A percentile compares a stretch with the other conserved stretches of the same genome.
Conservation (phyloP, 495 filamentous ascomycete genomes). For the Aspergillus coremiiformis region DNA sequence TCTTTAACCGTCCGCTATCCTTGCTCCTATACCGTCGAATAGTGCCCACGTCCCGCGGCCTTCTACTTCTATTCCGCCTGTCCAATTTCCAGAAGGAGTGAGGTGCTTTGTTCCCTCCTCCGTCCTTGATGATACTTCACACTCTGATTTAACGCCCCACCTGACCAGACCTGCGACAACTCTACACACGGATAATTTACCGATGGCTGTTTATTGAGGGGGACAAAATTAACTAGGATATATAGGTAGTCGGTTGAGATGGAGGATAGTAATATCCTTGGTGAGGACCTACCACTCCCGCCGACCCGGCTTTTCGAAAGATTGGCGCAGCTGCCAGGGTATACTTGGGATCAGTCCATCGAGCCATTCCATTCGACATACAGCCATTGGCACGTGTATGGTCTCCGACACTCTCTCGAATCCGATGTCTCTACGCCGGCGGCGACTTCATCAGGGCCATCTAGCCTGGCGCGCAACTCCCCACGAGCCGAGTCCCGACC, state of each 20-base stretch:
- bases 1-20: background rate
- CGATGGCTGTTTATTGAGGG: conserved; percentile 22
- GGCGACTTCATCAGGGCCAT: conserved; percentile 39
- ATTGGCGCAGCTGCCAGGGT: conserved; percentile 62
- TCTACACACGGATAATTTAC: conserved; percentile 1
- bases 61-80: background rate
- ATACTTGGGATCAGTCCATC: conserved; percentile 64
- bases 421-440: conserved; percentile 36
- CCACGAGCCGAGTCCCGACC: conserved; percentile 37
- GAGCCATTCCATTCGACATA: conserved; percentile 77
- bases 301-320: conserved; percentile 66
- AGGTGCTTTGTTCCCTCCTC: conserved; percentile 6
- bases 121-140: conserved; percentile 17
- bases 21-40: background rate
- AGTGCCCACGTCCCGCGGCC: background rate
- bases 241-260: conserved; percentile 21
- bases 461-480: conserved; percentile 41
- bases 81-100: background rate
- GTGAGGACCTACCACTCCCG: conserved; percentile 59
- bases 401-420: conserved; percentile 39
- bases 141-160: conserved; percentile 4
- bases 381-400: conserved; percentile 64
- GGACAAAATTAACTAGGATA: conserved; percentile 10
- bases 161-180: conserved; percentile 2
- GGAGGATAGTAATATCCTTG: conserved; percentile 38